A percentile compares a stretch with the other conserved stretches of the same genome.
phyloP scores from a whole-genome alignment of 2,329 filamentous ascomycete species.

The Trichophyton mentagrophytes region DNA sequence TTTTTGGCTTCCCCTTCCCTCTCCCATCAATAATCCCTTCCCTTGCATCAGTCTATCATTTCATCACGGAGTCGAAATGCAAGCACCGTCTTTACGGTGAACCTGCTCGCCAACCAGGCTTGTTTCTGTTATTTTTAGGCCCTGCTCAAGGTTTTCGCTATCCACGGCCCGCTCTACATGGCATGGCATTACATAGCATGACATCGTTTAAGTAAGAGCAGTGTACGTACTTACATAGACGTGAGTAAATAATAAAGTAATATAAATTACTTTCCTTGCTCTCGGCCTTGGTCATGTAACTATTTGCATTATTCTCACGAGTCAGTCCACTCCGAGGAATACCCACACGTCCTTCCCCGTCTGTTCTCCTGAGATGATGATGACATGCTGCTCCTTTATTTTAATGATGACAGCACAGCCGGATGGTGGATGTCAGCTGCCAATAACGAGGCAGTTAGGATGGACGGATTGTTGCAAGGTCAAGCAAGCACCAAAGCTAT shows the following conservation, averaged over 20 bases:
- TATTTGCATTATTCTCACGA: neutral
- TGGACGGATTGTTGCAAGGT: too few species aligned
- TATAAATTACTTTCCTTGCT: too few species aligned
- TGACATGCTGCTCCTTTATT: too few species aligned
- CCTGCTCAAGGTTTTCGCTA: conserved; percentile 2
- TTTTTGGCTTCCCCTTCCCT: neutral
- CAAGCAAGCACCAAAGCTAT: too few species aligned
- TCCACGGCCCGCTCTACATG: conserved; percentile 1
- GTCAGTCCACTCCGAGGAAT: neutral
- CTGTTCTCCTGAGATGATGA: too few species aligned
- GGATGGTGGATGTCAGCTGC: too few species aligned
- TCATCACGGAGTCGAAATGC: neutral
- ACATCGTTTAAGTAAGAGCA: neutral
- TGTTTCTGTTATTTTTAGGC: neutral
- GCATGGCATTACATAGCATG: conserved; percentile 1
- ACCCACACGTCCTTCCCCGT: neutral
- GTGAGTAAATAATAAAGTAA: too few species aligned
- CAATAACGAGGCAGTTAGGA: too few species aligned
- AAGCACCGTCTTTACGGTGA: too few species aligned
- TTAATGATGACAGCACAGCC: too few species aligned
- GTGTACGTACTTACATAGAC: neutral
- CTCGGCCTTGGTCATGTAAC: neutral
- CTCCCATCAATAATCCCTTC: neutral
- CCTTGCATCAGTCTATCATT: neutral
- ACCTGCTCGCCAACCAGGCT: neutral